phyloP scores from a whole-genome alignment of 2,329 filamentous ascomycete species.

The Taxawa tesnikishii region DNA sequence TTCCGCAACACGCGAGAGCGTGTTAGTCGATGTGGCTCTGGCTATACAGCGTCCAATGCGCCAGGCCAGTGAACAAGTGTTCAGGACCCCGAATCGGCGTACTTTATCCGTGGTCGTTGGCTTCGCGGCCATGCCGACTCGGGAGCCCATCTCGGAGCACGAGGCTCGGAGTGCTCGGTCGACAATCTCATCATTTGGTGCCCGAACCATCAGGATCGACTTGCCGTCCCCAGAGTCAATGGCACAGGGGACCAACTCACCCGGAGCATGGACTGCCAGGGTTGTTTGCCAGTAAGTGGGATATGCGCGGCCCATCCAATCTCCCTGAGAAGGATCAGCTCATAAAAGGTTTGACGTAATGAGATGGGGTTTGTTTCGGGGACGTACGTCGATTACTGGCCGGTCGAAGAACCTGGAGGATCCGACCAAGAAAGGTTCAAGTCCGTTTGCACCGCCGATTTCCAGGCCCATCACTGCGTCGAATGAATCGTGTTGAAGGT shows the following conservation, averaged over 20 bases:
- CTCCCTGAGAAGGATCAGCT: too few relatives aligned
- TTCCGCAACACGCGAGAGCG: constrained; percentile 43
- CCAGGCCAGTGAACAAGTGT: constrained; percentile 33
- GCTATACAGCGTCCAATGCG: constrained; percentile 48
- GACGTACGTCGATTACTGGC: constrained; percentile 30
- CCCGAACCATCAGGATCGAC: constrained; percentile 29
- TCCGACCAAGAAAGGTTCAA: constrained; percentile 46
- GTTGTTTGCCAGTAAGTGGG: constrained; percentile 35
- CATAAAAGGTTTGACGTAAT: too few relatives aligned
- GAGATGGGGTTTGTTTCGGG: too few relatives aligned
- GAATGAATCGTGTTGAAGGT: constrained; percentile 29
- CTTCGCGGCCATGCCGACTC: constrained; percentile 27
- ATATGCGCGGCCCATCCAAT: constrained; percentile 35
- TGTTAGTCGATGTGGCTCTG: constrained; percentile 35
- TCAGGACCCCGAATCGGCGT: constrained; percentile 23
- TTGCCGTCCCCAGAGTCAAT: constrained; percentile 35
- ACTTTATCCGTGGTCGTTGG: constrained; percentile 27
- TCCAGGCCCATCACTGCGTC: constrained; percentile 51
- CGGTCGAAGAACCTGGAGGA: constrained; percentile 37
- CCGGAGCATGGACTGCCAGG: constrained; percentile 27
- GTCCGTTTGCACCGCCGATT: constrained; percentile 55
- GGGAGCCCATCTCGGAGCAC: constrained; percentile 11
- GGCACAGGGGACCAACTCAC: constrained; percentile 29
- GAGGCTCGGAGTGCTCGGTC: constrained; percentile 30
- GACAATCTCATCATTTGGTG: constrained; percentile 28